phyloP scores from a whole-genome alignment of 768 basidiomycete genomes.

The Sistotremastrum suecicum region DNA sequence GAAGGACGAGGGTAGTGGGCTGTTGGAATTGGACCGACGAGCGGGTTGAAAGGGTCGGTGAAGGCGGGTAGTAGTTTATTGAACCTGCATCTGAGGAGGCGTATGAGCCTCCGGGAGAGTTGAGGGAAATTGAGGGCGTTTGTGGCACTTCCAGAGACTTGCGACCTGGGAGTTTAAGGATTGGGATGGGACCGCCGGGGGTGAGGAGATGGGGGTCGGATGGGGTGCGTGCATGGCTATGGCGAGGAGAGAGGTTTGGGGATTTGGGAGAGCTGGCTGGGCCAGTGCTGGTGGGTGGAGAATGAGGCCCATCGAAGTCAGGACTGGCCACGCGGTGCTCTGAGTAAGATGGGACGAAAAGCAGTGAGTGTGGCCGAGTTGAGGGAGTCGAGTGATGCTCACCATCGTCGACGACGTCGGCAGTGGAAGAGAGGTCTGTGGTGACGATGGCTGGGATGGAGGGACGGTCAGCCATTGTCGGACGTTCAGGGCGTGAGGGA shows the following conservation, averaged over 20 bases:
- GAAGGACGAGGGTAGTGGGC: slow-evolving; percentile 37
- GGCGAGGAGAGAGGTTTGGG: neutral
- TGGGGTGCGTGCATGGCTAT: neutral
- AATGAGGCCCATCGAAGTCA: slow-evolving; percentile 17
- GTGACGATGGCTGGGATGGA: slow-evolving; percentile 22
- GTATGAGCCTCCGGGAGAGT: slow-evolving; percentile 6
- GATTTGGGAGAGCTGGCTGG: neutral
- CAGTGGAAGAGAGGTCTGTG: slow-evolving; percentile 20
- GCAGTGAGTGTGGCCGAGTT: neutral
- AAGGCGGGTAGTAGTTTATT: slow-evolving; percentile 39
- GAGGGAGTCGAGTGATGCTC: neutral
- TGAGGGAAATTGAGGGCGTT: slow-evolving; percentile 16
- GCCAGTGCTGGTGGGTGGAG: slow-evolving; percentile 7
- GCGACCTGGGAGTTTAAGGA: slow-evolving; percentile 4
- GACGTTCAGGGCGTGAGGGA: too few relatives aligned
- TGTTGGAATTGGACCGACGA: slow-evolving; percentile 44
- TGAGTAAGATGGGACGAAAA: neutral
- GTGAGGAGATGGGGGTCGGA: slow-evolving; percentile 4
- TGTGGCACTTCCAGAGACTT: slow-evolving; percentile 17
- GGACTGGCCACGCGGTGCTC: neutral
- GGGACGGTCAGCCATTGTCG: neutral
- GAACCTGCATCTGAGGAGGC: slow-evolving; percentile 30
- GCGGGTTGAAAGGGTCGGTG: slow-evolving; percentile 58
- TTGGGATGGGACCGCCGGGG: slow-evolving; percentile 4
- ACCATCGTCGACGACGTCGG: slow-evolving; percentile 8